phyloP scores from a whole-genome alignment of 768 basidiomycete genomes.

The Leccinellum albellum region DNA sequence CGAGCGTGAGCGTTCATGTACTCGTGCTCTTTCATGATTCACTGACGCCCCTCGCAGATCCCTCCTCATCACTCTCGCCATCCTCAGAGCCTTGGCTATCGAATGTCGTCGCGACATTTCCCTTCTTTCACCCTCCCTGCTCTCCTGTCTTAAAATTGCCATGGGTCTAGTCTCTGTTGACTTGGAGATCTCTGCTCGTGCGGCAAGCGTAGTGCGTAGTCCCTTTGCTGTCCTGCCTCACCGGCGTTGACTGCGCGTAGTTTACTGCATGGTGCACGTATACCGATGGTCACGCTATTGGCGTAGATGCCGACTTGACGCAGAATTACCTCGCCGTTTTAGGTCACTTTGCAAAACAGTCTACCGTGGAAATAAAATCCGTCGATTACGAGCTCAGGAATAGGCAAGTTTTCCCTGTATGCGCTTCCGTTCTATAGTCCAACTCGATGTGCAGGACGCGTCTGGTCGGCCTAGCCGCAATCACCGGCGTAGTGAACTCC shows the following conservation, averaged over 20 bases:
- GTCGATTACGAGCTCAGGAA: constrained; percentile 70
- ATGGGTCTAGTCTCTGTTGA: constrained; percentile 56
- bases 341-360: constrained; percentile 58
- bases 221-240: neutral
- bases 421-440: neutral
- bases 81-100: constrained; percentile 75
- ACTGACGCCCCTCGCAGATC: constrained; percentile 39
- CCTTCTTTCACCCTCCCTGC: constrained; percentile 65
- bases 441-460: constrained; percentile 53
- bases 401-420: constrained; percentile 43
- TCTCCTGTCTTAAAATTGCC: constrained; percentile 59
- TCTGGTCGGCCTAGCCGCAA: constrained; percentile 79
- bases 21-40: neutral
- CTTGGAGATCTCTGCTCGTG: constrained; percentile 71
- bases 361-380: constrained; percentile 44
- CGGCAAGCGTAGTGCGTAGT: constrained; percentile 71
- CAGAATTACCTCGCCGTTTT: constrained; percentile 68
- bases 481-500: constrained; percentile 77
- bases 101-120: constrained; percentile 86
- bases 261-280: constrained; percentile 92
- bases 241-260: constrained; percentile 34
- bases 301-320: constrained; percentile 68
- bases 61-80: constrained; percentile 78
- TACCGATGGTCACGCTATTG: constrained; percentile 81
- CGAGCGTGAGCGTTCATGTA: constrained; percentile 61